Conservation (phyloP, 2,329 filamentous ascomycete genomes). For the Aspergillus brasiliensis region DNA sequence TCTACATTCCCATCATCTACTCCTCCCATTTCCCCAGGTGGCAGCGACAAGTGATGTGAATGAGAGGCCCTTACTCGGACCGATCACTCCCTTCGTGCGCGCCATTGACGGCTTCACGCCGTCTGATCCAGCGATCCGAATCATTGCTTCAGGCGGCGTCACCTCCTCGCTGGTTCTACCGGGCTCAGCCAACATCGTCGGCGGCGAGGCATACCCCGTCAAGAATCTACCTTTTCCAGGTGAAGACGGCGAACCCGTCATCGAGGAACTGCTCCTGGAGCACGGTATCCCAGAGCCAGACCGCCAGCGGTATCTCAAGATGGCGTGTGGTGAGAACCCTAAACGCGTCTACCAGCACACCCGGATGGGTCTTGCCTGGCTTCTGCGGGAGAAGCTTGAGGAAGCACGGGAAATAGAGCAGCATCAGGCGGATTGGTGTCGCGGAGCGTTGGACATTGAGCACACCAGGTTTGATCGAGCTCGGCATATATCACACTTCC, state of each 20-base stretch:
- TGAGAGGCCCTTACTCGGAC: conserved; percentile 57
- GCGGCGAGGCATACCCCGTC: conserved; percentile 69
- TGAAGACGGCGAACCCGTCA: conserved; percentile 57
- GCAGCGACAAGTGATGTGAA: conserved; percentile 62
- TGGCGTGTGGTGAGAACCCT: conserved; percentile 73
- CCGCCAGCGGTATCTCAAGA: conserved; percentile 72
- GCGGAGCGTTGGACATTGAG: not conserved
- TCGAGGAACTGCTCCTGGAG: conserved; percentile 64
- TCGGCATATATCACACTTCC: not conserved
- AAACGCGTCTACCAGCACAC: conserved; percentile 64
- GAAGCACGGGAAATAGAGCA: conserved; percentile 21
- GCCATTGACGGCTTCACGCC: conserved; percentile 67
- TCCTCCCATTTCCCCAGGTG: conserved; percentile 59
- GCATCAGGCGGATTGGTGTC: not conserved
- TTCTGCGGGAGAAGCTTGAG: conserved; percentile 69
- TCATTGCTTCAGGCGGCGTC: conserved; percentile 73
- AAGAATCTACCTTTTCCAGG: conserved; percentile 64
- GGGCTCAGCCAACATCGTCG: conserved; percentile 72
- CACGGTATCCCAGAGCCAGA: conserved; percentile 57
- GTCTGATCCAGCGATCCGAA: conserved; percentile 64
- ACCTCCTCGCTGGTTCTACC: conserved; percentile 69
- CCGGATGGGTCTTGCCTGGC: conserved; percentile 69
- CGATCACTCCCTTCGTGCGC: conserved; percentile 66
- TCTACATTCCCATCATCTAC: conserved; percentile 70
- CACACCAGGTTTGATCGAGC: not conserved